These are phyloP conservation scores for Takashimella tepidaria DNA, from an alignment of 1,284 basidiomycete species.

Conservation along the genomic window DNA sequence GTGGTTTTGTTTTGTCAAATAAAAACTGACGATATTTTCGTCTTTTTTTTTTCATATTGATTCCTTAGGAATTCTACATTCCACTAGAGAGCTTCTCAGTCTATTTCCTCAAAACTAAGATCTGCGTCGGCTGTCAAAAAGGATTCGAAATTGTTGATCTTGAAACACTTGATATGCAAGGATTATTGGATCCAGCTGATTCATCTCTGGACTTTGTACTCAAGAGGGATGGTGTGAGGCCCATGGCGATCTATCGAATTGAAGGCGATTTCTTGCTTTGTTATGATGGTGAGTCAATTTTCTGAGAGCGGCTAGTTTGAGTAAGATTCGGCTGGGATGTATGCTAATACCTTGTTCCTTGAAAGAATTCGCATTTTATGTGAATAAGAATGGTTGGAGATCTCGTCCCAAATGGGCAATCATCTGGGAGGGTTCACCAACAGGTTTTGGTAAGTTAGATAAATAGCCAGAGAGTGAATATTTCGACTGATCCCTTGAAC, in stretches of 20 bases:
- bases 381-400: conserved; percentile 93
- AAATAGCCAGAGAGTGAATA: background rate
- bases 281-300: conserved; percentile 86
- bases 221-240: conserved; percentile 79
- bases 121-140: conserved; percentile 94
- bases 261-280: conserved; percentile 96
- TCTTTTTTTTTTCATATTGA: conserved; percentile 6
- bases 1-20: too few species aligned
- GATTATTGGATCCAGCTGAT: conserved; percentile 89
- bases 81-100: conserved; percentile 95
- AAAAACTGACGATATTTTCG: background rate
- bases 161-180: conserved; percentile 94
- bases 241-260: conserved; percentile 95
- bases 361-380: conserved; percentile 97
- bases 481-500: too few species aligned
- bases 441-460: conserved; percentile 79
- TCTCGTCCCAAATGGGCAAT: conserved; percentile 90
- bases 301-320: too few species aligned
- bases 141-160: conserved; percentile 99
- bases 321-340: too few species aligned
- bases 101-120: conserved; percentile 94
- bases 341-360: too few species aligned
- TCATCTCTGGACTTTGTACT: conserved; percentile 88
- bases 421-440: conserved; percentile 92
- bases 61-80: conserved; percentile 86